phyloP scores from a whole-genome alignment of 441 rosid genomes.

The Erysimum cheiri region DNA sequence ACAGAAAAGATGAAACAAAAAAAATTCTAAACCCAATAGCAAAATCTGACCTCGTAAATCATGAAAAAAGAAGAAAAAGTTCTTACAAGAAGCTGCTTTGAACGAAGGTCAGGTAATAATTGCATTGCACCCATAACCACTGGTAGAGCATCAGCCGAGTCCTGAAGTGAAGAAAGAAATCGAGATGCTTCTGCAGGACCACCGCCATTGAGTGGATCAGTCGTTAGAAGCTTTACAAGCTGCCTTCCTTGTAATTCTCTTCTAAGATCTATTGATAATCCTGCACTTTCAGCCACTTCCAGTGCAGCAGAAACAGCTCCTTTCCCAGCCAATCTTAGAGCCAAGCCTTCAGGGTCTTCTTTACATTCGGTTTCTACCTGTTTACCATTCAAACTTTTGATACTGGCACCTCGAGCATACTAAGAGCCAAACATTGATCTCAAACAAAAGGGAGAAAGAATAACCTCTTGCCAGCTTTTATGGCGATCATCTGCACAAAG shows the following conservation, averaged over 20 bases:
- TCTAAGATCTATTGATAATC: conserved; percentile 83
- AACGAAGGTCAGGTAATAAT: conserved; percentile 90
- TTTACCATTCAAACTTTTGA: conserved; percentile 36
- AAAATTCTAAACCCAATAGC: conserved; percentile 1
- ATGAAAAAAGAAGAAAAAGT: conserved; percentile 35
- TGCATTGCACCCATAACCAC: conserved; percentile 99
- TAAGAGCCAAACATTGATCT: conserved; percentile 22
- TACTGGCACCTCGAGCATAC: conserved; percentile 10
- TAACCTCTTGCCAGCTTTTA: conserved; percentile 98
- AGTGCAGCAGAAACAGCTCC: conserved; percentile 99
- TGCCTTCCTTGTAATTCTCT: conserved; percentile 98
- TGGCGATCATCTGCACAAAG: conserved; percentile 85
- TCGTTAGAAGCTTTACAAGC: conserved; percentile 97
- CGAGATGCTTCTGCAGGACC: conserved; percentile 99
- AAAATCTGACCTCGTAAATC: conserved; percentile 20
- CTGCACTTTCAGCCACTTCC: conserved; percentile 98
- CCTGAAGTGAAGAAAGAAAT: conserved; percentile 92
- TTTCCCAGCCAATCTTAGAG: conserved; percentile 95
- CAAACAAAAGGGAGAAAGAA: conserved; percentile 43
- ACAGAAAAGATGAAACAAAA: conserved; percentile 46
- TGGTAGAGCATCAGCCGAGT: conserved; percentile 93
- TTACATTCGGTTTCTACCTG: conserved; percentile 95
- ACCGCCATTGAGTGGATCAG: conserved; percentile 98
- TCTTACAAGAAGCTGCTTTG: conserved; percentile 94
- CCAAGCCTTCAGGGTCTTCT: conserved; percentile 97